Percentiles rank a stretch among this genome's conserved stretches.
Conservation (phyloP, 208 protist genomes). For the Sergeia podlipaevii region DNA sequence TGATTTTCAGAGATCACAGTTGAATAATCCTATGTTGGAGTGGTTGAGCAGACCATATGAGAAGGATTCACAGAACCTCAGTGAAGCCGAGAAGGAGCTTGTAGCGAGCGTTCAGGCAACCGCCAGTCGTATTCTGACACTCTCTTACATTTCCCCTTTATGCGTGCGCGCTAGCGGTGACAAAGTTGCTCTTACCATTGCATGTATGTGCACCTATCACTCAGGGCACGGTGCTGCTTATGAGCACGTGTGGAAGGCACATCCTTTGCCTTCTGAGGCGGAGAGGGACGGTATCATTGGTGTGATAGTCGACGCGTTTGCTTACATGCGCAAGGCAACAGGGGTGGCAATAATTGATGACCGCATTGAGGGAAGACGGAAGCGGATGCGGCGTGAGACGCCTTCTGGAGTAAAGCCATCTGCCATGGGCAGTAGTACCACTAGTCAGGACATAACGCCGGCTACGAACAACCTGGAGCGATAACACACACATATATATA, state of each 20-base stretch:
- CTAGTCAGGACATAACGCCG: no score
- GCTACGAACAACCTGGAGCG: no score
- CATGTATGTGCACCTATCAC: constrained; percentile 25
- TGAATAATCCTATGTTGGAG: constrained; percentile 36
- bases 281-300: constrained; percentile 57
- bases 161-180: constrained; percentile 36
- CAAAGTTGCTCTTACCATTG: constrained; percentile 44
- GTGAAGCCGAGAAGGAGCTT: constrained; percentile 9
- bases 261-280: constrained; percentile 21
- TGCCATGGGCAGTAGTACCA: no score
- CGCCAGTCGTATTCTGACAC: constrained; percentile 52
- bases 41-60: constrained; percentile 24
- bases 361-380: constrained; percentile 49
- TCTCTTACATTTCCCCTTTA: constrained; percentile 72
- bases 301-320: constrained; percentile 74
- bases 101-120: constrained; percentile 29
- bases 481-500: no score
- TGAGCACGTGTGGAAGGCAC: constrained; percentile 6
- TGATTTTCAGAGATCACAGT: constrained; percentile 74
- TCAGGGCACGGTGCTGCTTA: constrained; percentile 2
- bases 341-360: constrained; percentile 60
- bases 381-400: constrained; percentile 25
- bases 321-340: constrained; percentile 65
- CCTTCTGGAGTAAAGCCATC: no score
- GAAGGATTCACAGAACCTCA: neutral